phyloP scores from a whole-genome alignment of 2,329 filamentous ascomycete species.

The Cylindrodendrum hubeiense region DNA sequence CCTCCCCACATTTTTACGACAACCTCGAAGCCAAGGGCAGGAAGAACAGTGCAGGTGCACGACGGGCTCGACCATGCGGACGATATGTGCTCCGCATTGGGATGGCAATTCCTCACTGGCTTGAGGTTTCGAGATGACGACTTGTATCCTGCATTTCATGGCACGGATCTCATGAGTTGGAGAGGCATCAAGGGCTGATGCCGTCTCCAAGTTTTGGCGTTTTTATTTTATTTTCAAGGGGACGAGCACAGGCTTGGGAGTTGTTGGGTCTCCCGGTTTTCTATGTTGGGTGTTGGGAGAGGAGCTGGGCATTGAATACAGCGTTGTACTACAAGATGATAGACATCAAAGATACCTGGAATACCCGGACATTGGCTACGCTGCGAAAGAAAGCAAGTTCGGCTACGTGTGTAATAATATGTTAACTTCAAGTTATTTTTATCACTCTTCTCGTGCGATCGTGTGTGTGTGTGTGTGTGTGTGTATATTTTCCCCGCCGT shows the following conservation, averaged over 20 bases:
- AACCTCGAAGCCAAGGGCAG: constrained; percentile 17
- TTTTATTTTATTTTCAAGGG: constrained; percentile 23
- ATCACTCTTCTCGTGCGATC: background rate
- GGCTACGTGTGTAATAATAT: background rate
- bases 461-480: background rate
- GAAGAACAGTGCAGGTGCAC: constrained; percentile 1
- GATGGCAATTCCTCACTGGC: constrained; percentile 29
- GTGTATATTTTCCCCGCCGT: no score
- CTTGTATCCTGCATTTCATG: constrained; percentile 42
- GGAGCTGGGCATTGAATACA: constrained; percentile 27
- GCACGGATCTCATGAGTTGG: constrained; percentile 45
- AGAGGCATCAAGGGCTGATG: constrained; percentile 70
- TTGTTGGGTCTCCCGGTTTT: background rate
- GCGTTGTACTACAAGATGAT: constrained; percentile 34
- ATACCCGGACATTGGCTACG: constrained; percentile 30
- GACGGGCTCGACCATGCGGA: background rate
- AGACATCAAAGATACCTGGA: constrained; percentile 36
- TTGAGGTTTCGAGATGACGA: constrained; percentile 29
- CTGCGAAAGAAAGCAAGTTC: constrained; percentile 14
- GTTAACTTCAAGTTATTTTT: background rate
- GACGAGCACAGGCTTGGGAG: background rate
- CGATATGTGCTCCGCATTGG: background rate
- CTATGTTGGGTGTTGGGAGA: constrained; percentile 19
- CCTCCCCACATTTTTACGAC: constrained; percentile 13
- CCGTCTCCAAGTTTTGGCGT: constrained; percentile 55